phyloP scores from a whole-genome alignment of 2,329 filamentous ascomycete genomes.

The Colletotrichum orbiculare region DNA sequence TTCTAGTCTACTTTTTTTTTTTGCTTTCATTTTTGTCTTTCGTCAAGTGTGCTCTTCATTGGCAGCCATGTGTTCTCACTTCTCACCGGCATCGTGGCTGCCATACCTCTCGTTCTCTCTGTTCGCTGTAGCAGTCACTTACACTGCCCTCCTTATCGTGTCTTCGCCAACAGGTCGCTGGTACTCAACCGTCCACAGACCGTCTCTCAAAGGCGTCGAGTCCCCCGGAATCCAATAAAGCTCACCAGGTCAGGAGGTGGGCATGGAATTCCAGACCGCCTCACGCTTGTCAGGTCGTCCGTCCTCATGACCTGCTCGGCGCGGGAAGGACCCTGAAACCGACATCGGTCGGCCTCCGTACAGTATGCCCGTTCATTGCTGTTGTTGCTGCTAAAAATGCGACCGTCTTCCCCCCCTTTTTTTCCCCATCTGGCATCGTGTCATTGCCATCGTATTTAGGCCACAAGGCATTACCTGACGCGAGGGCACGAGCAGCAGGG shows the following conservation, averaged over 20 bases:
- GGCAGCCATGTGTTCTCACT: neutral
- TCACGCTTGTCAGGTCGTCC: slow-evolving; percentile 29
- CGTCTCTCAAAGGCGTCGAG: neutral
- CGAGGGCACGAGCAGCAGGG: neutral
- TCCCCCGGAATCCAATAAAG: slow-evolving; percentile 8
- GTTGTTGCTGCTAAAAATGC: slow-evolving; percentile 1
- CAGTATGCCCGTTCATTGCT: neutral
- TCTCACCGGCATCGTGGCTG: slow-evolving; percentile 13
- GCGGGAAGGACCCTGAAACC: slow-evolving; percentile 35
- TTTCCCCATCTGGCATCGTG: neutral
- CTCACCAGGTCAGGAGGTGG: slow-evolving; percentile 19
- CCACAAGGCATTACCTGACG: no score
- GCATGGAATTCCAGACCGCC: slow-evolving; percentile 31
- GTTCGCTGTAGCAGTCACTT: no score
- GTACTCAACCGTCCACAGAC: no score
- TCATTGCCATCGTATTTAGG: neutral
- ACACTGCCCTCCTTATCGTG: no score
- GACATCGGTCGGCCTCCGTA: slow-evolving; percentile 28
- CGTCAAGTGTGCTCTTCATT: neutral
- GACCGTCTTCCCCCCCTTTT: neutral
- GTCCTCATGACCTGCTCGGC: slow-evolving; percentile 30
- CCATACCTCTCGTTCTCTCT: neutral
- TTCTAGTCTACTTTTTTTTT: neutral
- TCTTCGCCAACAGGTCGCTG: no score
- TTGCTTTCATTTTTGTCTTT: neutral